Percentiles rank a stretch among this genome's conserved stretches.
These are phyloP conservation scores for Aechmea fasciata DNA, from an alignment of 176 grass and related monocot genomes.

Conservation along the genomic window DNA sequence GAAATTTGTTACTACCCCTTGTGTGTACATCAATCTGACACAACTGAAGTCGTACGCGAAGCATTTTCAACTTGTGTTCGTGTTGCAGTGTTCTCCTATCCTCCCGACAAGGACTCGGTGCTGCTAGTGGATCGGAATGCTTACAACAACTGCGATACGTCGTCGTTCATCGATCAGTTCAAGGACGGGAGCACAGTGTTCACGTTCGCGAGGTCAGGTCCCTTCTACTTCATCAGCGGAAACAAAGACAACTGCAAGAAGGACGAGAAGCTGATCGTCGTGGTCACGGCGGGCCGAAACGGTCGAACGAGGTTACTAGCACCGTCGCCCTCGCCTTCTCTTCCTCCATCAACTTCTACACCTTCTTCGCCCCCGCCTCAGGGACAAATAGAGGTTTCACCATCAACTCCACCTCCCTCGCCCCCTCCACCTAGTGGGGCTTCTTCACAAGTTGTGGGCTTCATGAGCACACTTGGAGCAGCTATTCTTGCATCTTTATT, in stretches of 20 bases:
- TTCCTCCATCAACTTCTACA: constrained; percentile 17
- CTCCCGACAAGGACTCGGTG: constrained; percentile 61
- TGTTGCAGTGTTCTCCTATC: constrained; percentile 57
- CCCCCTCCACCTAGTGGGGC: constrained; percentile 29
- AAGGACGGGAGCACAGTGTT: constrained; percentile 74
- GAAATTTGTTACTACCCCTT: no score
- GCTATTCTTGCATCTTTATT: constrained; percentile 34
- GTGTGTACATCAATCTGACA: no score
- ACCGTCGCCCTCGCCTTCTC: constrained; percentile 18
- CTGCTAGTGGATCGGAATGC: constrained; percentile 45
- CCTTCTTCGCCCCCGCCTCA: constrained; percentile 22
- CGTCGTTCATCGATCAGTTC: constrained; percentile 44
- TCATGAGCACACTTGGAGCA: constrained; percentile 33
- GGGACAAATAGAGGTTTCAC: constrained; percentile 22
- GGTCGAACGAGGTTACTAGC: neutral
- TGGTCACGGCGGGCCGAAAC: constrained; percentile 47
- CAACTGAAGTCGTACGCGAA: neutral
- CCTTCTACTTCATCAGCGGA: constrained; percentile 90
- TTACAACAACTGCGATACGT: constrained; percentile 48
- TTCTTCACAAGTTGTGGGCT: constrained; percentile 13
- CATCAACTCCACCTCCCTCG: constrained; percentile 6
- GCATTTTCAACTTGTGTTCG: neutral
- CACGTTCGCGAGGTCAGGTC: constrained; percentile 60
- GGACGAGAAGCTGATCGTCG: constrained; percentile 60
- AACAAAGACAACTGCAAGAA: constrained; percentile 69